These are phyloP conservation scores for Entomortierella beljakovae DNA, from an alignment of 192 early-diverging fungal genomes.

Conservation along the genomic window DNA sequence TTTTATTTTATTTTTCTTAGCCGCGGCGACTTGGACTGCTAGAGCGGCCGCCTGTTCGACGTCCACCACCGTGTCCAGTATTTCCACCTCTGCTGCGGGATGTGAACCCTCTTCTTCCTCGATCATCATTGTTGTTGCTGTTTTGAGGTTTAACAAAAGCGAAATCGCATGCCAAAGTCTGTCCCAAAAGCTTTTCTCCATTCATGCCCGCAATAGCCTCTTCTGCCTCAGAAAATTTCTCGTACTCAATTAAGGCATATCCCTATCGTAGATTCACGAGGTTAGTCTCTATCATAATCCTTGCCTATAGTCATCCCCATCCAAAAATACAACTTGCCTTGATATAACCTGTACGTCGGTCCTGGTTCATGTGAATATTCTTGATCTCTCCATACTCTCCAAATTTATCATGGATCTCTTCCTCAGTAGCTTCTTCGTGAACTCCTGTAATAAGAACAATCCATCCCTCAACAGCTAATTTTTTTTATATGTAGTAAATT, in stretches of 20 bases:
- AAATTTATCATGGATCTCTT: conserved; percentile 88
- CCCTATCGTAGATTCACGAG: too few relatives aligned
- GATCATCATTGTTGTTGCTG: conserved; percentile 38
- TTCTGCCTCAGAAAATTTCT: conserved; percentile 81
- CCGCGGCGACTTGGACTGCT: conserved; percentile 44
- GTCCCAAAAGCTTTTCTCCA: conserved; percentile 78
- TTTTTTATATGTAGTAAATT: neutral
- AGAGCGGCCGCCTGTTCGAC: conserved; percentile 39
- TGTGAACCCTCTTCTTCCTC: conserved; percentile 42
- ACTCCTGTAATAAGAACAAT: conserved; percentile 92
- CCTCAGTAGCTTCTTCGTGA: conserved; percentile 96
- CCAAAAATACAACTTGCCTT: too few relatives aligned
- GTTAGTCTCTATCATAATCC: too few relatives aligned
- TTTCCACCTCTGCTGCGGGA: conserved; percentile 37
- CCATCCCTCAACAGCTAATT: conserved; percentile 91
- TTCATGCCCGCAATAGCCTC: conserved; percentile 80
- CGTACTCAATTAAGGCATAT: conserved; percentile 93
- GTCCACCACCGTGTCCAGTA: conserved; percentile 35
- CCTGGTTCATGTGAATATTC: conserved; percentile 92
- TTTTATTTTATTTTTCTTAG: too few relatives aligned
- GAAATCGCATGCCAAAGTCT: conserved; percentile 83
- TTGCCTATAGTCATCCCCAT: too few relatives aligned
- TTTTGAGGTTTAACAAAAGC: conserved; percentile 81
- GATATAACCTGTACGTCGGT: conserved; percentile 94
- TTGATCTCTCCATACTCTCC: conserved; percentile 92